Conservation (phyloP, 108 stramenopile genomes). For the Cyclotella choctawhatcheeana region DNA sequence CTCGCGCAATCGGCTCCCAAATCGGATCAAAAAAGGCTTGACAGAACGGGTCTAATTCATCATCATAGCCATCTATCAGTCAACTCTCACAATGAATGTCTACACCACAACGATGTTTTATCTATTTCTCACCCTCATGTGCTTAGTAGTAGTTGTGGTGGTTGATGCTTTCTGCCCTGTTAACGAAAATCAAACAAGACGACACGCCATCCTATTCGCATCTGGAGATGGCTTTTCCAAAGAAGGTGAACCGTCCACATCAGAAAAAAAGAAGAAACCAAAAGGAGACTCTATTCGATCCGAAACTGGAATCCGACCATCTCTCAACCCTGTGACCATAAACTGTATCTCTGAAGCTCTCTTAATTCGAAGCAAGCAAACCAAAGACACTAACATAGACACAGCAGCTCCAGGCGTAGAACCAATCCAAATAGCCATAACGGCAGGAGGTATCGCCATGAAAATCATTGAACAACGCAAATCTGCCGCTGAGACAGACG, state of each 20-base stretch:
- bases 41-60: too few relatives aligned
- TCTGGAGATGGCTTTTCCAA: slow-evolving; percentile 16
- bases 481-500: slow-evolving; percentile 52
- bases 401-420: slow-evolving; percentile 7
- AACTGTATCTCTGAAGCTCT: slow-evolving; percentile 81
- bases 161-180: too few relatives aligned
- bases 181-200: too few relatives aligned
- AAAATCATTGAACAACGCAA: slow-evolving; percentile 65
- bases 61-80: too few relatives aligned
- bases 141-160: too few relatives aligned
- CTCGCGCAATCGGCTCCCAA: too few relatives aligned
- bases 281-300: slow-evolving; percentile 64
- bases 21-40: too few relatives aligned
- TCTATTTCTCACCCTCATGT: too few relatives aligned
- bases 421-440: slow-evolving; percentile 70
- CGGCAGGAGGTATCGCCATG: slow-evolving; percentile 68
- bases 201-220: too few relatives aligned
- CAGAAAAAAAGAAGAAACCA: slow-evolving; percentile 5
- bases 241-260: not conserved
- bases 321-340: slow-evolving; percentile 85
- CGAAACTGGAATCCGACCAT: slow-evolving; percentile 78
- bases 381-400: slow-evolving; percentile 29
- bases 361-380: slow-evolving; percentile 44
- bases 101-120: too few relatives aligned
- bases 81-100: too few relatives aligned